Evolutionary conservation across 2,329 filamentous ascomycete species (phyloP).

Genomic region (Periconia sp.): DNA sequence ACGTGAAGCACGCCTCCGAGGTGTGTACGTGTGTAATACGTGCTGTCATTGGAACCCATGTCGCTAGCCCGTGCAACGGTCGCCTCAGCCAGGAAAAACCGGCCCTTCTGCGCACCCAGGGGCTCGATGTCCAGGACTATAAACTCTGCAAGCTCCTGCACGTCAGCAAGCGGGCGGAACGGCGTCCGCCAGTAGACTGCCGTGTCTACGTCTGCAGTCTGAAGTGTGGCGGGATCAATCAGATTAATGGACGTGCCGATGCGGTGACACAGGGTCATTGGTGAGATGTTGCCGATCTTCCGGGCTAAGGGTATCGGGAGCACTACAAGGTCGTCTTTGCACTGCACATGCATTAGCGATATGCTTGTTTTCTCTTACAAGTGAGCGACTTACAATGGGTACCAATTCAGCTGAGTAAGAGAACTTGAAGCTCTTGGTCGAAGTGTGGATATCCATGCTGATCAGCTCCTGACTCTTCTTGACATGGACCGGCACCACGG

Average conservation of each 20-base stretch:
- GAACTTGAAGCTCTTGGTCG: conserved; percentile 92
- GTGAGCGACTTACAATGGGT: conserved; percentile 64
- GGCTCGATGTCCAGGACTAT: conserved; percentile 94
- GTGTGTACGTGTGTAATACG: conserved; percentile 90
- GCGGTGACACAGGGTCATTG: conserved; percentile 82
- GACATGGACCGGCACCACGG: conserved; percentile 76
- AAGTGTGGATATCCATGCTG: conserved; percentile 89
- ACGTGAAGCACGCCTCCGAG: conserved; percentile 83
- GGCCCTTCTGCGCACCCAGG: conserved; percentile 75
- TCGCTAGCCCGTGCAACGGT: conserved; percentile 88
- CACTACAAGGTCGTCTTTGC: conserved; percentile 96
- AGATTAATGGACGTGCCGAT: conserved; percentile 91
- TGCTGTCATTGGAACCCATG: conserved; percentile 82
- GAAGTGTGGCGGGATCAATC: conserved; percentile 87
- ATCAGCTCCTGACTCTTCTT: conserved; percentile 94
- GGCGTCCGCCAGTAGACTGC: conserved; percentile 90
- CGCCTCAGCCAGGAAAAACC: conserved; percentile 83
- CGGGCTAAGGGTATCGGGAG: conserved; percentile 89
- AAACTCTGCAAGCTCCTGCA: conserved; percentile 87
- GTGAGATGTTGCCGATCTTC: conserved; percentile 84
- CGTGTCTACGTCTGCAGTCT: conserved; percentile 83
- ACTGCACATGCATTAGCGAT: conserved; percentile 49
- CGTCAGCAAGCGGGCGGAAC: conserved; percentile 82
- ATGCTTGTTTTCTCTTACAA: too few species aligned
- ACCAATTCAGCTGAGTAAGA: conserved; percentile 87